These are phyloP conservation scores for Funneliformis caledonium DNA, from an alignment of 371 early-diverging fungal species.

Conservation along the genomic window DNA sequence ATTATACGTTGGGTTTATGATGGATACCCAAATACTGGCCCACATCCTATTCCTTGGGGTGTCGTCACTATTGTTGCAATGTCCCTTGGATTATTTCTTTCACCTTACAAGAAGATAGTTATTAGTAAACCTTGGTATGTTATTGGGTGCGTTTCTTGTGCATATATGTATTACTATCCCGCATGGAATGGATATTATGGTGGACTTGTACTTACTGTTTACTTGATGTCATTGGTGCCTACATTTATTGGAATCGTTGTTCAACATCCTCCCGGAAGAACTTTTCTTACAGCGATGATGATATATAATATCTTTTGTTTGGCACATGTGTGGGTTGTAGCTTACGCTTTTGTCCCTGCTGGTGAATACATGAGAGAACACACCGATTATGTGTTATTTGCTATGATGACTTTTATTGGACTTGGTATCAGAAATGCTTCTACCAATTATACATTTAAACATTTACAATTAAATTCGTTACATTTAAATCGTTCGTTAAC, in stretches of 20 bases:
- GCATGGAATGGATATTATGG: slow-evolving; percentile 70
- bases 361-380: slow-evolving; percentile 77
- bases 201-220: slow-evolving; percentile 69
- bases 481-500: slow-evolving; percentile 37
- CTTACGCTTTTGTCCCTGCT: slow-evolving; percentile 84
- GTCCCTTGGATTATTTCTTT: slow-evolving; percentile 59
- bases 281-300: slow-evolving; percentile 64
- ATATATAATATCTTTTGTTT: slow-evolving; percentile 71
- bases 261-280: slow-evolving; percentile 69
- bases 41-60: slow-evolving; percentile 79
- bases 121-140: slow-evolving; percentile 65
- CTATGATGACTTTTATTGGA: slow-evolving; percentile 57
- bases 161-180: slow-evolving; percentile 59
- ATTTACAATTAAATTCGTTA: slow-evolving; percentile 37
- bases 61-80: slow-evolving; percentile 66
- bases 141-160: slow-evolving; percentile 58
- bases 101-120: slow-evolving; percentile 61
- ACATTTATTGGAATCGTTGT: slow-evolving; percentile 61
- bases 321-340: slow-evolving; percentile 81
- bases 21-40: slow-evolving; percentile 79
- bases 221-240: slow-evolving; percentile 65
- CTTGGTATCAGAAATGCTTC: slow-evolving; percentile 57
- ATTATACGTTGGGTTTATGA: slow-evolving; percentile 77
- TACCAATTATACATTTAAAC: slow-evolving; percentile 41
- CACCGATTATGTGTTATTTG: slow-evolving; percentile 68